phyloP scores from a whole-genome alignment of 1,284 basidiomycete genomes.

The Cryptococcus sp. region DNA sequence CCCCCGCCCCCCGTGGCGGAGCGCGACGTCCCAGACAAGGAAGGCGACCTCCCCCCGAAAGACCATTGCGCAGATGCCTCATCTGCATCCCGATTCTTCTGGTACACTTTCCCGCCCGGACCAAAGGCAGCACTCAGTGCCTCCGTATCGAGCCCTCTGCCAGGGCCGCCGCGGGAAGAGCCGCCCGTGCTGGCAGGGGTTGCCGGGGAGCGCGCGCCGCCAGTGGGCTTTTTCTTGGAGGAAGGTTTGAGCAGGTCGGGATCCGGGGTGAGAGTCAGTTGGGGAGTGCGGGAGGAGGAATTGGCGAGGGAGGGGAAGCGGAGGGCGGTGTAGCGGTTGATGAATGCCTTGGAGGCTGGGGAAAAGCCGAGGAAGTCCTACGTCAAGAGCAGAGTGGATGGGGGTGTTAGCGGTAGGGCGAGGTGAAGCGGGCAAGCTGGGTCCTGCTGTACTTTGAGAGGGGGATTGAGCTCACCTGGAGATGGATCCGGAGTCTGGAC shows the following conservation, averaged over 20 bases:
- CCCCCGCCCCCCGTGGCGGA: neutral
- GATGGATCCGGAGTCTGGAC: conserved; percentile 32
- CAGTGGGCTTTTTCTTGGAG: neutral
- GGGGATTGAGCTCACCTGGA: conserved; percentile 29
- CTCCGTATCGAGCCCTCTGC: conserved; percentile 11
- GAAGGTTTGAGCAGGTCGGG: conserved; percentile 8
- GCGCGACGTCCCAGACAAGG: neutral
- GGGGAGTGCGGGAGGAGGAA: conserved; percentile 18
- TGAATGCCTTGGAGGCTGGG: conserved; percentile 37
- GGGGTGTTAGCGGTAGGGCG: neutral
- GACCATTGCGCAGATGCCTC: neutral
- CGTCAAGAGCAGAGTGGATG: neutral
- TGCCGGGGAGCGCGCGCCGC: neutral
- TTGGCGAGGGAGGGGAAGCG: conserved; percentile 36
- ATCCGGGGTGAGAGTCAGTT: conserved; percentile 2
- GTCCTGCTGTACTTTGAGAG: neutral
- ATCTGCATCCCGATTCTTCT: conserved; percentile 34
- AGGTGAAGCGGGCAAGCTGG: neutral
- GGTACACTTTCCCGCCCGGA: conserved; percentile 35
- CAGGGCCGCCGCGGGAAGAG: neutral
- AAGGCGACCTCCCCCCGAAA: conserved; percentile 1
- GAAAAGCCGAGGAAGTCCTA: conserved; percentile 47
- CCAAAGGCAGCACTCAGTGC: conserved; percentile 32
- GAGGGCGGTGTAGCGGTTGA: conserved; percentile 31
- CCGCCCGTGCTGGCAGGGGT: neutral